Conservation (phyloP, 2,329 filamentous ascomycete species). For the Colletotrichum sp. region DNA sequence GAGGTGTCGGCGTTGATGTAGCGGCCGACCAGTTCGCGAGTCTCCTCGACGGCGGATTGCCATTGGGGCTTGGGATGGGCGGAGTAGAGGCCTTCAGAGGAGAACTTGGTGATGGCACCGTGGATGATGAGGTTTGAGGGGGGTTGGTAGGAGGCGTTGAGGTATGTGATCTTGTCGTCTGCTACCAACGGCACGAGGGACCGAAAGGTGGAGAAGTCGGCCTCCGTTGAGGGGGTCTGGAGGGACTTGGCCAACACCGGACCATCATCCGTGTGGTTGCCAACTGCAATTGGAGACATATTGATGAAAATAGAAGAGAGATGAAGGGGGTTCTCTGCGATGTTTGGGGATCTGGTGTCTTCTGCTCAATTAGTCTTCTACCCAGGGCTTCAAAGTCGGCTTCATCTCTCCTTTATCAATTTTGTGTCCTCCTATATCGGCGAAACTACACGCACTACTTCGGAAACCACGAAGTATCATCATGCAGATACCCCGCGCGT, state of each 20-base stretch:
- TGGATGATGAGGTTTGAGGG: slow-evolving; percentile 35
- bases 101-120: slow-evolving; percentile 30
- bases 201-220: slow-evolving; percentile 24
- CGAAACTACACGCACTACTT: not conserved
- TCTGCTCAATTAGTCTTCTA: too few relatives aligned
- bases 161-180: slow-evolving; percentile 25
- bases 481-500: not conserved
- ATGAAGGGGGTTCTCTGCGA: not conserved
- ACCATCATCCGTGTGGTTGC: not conserved
- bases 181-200: slow-evolving; percentile 26
- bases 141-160: slow-evolving; percentile 33
- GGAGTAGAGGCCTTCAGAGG: slow-evolving; percentile 26
- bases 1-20: slow-evolving; percentile 31
- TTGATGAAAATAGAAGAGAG: not conserved
- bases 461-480: not conserved
- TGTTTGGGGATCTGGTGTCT: not conserved
- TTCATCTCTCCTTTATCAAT: not conserved
- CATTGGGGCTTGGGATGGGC: slow-evolving; percentile 24
- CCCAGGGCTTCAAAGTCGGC: not conserved
- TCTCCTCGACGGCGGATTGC: not conserved
- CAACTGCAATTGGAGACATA: not conserved
- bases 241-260: not conserved
- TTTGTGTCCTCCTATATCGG: not conserved
- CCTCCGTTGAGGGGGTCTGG: not conserved
- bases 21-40: slow-evolving; percentile 23